phyloP scores from a whole-genome alignment of 495 filamentous ascomycete genomes.

The Choiromyces venosus region DNA sequence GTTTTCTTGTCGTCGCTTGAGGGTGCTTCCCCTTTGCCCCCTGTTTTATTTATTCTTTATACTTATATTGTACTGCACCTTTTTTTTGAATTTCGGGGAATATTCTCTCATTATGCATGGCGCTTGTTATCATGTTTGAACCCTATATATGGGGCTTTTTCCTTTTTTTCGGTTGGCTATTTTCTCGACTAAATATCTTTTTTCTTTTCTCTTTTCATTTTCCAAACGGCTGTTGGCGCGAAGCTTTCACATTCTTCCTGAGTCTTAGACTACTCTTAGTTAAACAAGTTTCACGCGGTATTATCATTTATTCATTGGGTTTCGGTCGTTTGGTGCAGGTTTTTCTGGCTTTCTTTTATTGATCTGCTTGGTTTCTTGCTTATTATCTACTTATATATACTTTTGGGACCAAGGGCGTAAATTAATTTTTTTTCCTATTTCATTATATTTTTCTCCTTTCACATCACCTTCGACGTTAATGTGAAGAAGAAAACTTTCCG shows the following conservation, averaged over 20 bases:
- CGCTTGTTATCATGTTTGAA: background rate
- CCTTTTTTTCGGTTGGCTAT: background rate
- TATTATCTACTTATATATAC: background rate
- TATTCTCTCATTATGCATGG: background rate
- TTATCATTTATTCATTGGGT: background rate
- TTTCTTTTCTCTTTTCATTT: background rate
- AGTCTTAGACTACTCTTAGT: background rate
- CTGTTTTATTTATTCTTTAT: background rate
- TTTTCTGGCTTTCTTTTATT: background rate
- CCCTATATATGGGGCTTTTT: constrained; percentile 2
- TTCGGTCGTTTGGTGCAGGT: background rate
- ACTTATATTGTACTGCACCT: background rate
- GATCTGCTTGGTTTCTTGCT: background rate
- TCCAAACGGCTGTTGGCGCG: background rate
- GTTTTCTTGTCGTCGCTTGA: background rate
- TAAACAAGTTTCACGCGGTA: background rate
- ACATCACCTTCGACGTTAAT: background rate
- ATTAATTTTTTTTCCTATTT: background rate
- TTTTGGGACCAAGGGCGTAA: background rate
- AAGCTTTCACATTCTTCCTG: background rate
- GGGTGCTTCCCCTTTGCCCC: background rate
- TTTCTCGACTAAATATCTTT: background rate
- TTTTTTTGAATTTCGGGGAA: background rate
- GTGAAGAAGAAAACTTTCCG: background rate
- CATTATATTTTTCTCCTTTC: background rate